These are phyloP conservation scores for Biscogniauxia sp. DNA, from an alignment of 2,329 filamentous ascomycete species.

Conservation along the genomic window DNA sequence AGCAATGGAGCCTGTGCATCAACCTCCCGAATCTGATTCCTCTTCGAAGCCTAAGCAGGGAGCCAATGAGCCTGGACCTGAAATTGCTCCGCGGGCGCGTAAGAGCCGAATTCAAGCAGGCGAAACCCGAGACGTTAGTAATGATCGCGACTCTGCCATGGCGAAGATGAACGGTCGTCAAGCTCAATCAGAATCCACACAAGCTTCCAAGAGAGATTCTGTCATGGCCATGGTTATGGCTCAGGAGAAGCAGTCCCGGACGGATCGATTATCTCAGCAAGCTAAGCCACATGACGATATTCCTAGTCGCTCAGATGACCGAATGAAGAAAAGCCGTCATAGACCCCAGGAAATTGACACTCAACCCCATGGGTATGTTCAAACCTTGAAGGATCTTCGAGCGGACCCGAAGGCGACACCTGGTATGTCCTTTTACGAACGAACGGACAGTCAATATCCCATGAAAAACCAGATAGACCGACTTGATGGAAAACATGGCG, in stretches of 20 bases:
- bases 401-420: conserved; percentile 7
- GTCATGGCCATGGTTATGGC: conserved; percentile 18
- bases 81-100: conserved; percentile 18
- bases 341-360: conserved; percentile 8
- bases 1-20: conserved; percentile 11
- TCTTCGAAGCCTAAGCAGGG: conserved; percentile 17
- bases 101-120: conserved; percentile 15
- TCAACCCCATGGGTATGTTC: conserved; percentile 13
- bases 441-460: conserved; percentile 3
- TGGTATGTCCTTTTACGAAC: neutral
- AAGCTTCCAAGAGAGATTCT: conserved; percentile 14
- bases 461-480: conserved; percentile 1
- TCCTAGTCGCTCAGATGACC: conserved; percentile 1
- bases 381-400: conserved; percentile 11
- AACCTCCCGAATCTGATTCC: conserved; percentile 22
- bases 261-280: conserved; percentile 14
- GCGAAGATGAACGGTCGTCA: conserved; percentile 18
- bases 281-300: conserved; percentile 6
- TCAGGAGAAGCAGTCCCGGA: conserved; percentile 22
- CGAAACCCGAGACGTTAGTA: conserved; percentile 11
- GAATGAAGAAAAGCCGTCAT: conserved; percentile 2
- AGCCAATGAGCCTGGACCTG: conserved; percentile 21
- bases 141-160: conserved; percentile 14
- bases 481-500: conserved; percentile 4
- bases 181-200: conserved; percentile 13